These are phyloP conservation scores for Blastobotrys terrestris DNA, from an alignment of 805 yeast species.

Conservation along the genomic window DNA sequence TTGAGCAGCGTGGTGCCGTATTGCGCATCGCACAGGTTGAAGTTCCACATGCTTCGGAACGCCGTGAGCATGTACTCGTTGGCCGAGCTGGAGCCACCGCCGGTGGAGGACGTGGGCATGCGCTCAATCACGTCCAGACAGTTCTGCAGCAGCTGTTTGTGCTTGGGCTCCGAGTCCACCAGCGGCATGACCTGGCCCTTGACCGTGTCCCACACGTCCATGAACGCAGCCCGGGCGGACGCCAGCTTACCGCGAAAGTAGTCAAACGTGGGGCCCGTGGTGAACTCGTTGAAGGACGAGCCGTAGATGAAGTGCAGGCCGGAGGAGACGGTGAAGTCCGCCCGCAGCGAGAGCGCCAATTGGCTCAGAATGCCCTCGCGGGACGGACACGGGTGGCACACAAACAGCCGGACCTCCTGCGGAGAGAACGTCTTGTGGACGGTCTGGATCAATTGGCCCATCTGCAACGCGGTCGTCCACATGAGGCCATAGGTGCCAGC, in stretches of 20 bases:
- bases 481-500: slow-evolving; percentile 64
- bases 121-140: slow-evolving; percentile 59
- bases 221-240: slow-evolving; percentile 53
- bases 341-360: slow-evolving; percentile 56
- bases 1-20: slow-evolving; percentile 45
- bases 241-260: slow-evolving; percentile 57
- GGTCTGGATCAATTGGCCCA: slow-evolving; percentile 57
- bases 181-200: slow-evolving; percentile 43
- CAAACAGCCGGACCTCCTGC: slow-evolving; percentile 50
- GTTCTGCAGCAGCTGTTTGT: slow-evolving; percentile 43
- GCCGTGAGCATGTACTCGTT: slow-evolving; percentile 53
- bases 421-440: slow-evolving; percentile 37
- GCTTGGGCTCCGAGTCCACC: slow-evolving; percentile 37
- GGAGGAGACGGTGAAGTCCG: slow-evolving; percentile 69
- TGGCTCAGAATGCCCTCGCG: slow-evolving; percentile 65
- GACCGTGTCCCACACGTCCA: slow-evolving; percentile 57
- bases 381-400: slow-evolving; percentile 65
- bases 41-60: slow-evolving; percentile 72
- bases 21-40: slow-evolving; percentile 58
- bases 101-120: slow-evolving; percentile 29
- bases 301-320: slow-evolving; percentile 68
- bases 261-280: slow-evolving; percentile 57
- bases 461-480: slow-evolving; percentile 67
- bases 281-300: slow-evolving; percentile 61
- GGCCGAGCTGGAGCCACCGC: slow-evolving; percentile 20